phyloP scores from a whole-genome alignment of 2,329 filamentous ascomycete species.

The Ophioceras dolichostomum region DNA sequence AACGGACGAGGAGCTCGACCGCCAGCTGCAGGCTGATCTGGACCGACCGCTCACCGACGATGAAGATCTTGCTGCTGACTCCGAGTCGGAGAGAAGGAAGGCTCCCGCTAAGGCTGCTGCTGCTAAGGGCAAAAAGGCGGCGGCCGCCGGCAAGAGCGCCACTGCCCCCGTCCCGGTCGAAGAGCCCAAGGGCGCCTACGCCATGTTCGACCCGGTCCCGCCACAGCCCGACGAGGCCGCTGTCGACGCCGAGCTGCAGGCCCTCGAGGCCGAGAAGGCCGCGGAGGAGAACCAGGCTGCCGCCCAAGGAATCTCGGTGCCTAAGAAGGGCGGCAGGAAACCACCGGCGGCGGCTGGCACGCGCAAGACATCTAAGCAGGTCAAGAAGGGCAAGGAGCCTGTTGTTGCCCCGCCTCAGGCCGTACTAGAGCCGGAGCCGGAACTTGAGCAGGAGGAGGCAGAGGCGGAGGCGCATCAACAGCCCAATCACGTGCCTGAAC shows the following conservation, averaged over 20 bases:
- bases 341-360: conserved; percentile 18
- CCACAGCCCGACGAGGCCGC: conserved; percentile 30
- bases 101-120: conserved; percentile 6
- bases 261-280: conserved; percentile 35
- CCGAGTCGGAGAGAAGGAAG: conserved; percentile 29
- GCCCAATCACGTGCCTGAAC: too few relatives aligned
- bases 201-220: conserved; percentile 40
- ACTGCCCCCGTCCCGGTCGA: too few relatives aligned
- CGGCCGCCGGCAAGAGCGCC: conserved; percentile 6
- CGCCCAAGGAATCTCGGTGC: conserved; percentile 25
- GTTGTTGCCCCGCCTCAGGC: conserved; percentile 1
- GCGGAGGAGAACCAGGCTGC: conserved; percentile 14
- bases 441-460: conserved; percentile 8
- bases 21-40: conserved; percentile 52
- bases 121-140: conserved; percentile 12
- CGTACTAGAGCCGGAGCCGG: conserved; percentile 7
- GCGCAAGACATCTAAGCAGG: conserved; percentile 40
- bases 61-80: conserved; percentile 33
- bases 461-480: too few relatives aligned
- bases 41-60: conserved; percentile 42
- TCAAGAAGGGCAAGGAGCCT: conserved; percentile 29
- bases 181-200: conserved; percentile 23
- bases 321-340: conserved; percentile 44
- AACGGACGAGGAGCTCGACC: conserved; percentile 54
- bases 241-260: conserved; percentile 36